Percentiles rank a stretch among this genome's conserved stretches.
These are phyloP conservation scores for Haematococcus sp. DNA, from an alignment of 139 green algal species.

Conservation along the genomic window DNA sequence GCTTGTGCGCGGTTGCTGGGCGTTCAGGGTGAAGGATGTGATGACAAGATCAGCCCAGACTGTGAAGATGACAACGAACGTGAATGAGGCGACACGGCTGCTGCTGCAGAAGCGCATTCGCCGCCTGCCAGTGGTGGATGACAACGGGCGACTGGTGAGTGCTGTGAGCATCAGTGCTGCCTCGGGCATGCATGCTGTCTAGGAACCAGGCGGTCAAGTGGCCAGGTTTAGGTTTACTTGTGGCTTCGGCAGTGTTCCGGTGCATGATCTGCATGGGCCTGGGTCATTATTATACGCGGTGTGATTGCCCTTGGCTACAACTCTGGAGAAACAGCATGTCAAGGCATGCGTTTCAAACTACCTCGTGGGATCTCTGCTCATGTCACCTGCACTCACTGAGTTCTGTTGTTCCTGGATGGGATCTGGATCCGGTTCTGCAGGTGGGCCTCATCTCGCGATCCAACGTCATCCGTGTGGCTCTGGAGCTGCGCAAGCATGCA, in stretches of 20 bases:
- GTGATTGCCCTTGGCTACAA: no score
- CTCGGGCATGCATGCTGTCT: background rate
- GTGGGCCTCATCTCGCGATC: background rate
- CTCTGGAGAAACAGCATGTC: no score
- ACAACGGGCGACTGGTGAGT: constrained; percentile 23
- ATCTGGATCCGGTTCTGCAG: no score
- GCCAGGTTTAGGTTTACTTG: background rate
- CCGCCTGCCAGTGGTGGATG: constrained; percentile 66
- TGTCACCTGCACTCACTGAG: no score
- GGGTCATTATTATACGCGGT: no score
- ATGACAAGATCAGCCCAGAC: constrained; percentile 66
- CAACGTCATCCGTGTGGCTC: background rate
- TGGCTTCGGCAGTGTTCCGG: background rate
- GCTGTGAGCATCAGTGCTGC: no score
- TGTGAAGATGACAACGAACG: constrained; percentile 48
- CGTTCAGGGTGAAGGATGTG: constrained; percentile 70
- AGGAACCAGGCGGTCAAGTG: background rate
- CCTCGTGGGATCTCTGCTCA: no score
- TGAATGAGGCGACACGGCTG: constrained; percentile 59
- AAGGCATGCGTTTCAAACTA: no score
- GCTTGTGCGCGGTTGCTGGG: no score
- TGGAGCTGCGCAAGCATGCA: constrained; percentile 6
- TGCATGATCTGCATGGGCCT: no score
- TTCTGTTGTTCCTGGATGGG: no score
- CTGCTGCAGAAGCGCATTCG: constrained; percentile 46